These are phyloP conservation scores for Tolypocladium capitatum DNA, from an alignment of 2,329 filamentous ascomycete species.

Conservation along the genomic window DNA sequence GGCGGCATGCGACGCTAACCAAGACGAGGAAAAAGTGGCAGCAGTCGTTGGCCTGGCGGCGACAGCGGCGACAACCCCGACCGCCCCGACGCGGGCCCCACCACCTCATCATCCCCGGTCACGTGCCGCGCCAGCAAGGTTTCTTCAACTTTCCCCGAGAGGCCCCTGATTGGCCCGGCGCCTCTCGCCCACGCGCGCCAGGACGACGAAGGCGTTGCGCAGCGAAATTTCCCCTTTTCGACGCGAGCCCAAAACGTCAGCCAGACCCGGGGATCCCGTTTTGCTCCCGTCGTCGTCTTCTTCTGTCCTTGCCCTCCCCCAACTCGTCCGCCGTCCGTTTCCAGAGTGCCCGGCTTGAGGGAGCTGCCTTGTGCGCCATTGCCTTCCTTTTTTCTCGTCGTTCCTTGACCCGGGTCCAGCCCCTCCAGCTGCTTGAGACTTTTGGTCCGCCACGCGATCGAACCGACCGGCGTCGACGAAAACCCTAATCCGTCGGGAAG, in stretches of 20 bases:
- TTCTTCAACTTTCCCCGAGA: background rate
- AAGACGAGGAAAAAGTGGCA: too few relatives aligned
- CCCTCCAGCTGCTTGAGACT: background rate
- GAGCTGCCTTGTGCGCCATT: conserved; percentile 10
- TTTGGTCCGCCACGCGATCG: conserved; percentile 1
- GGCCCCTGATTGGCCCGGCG: conserved; percentile 9
- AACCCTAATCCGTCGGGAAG: background rate
- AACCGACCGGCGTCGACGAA: background rate
- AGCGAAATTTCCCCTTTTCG: conserved; percentile 25
- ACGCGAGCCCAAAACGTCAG: conserved; percentile 7
- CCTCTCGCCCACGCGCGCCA: conserved; percentile 11
- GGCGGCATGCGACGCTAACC: too few relatives aligned
- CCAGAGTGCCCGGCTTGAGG: conserved; percentile 7
- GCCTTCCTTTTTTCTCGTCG: conserved; percentile 2
- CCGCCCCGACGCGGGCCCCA: too few relatives aligned
- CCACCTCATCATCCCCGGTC: background rate
- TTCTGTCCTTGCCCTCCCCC: conserved; percentile 9
- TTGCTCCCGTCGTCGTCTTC: conserved; percentile 4
- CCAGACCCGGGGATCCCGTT: background rate
- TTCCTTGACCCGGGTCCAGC: background rate
- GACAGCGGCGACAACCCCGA: too few relatives aligned
- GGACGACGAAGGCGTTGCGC: conserved; percentile 1
- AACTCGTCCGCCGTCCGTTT: background rate
- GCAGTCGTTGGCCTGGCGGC: too few relatives aligned
- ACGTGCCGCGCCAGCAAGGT: conserved; percentile 1